Percentiles rank a stretch among this genome's conserved stretches.
These are phyloP conservation scores for Heterobasidion occidentale DNA, from an alignment of 1,284 basidiomycete species.

Conservation along the genomic window DNA sequence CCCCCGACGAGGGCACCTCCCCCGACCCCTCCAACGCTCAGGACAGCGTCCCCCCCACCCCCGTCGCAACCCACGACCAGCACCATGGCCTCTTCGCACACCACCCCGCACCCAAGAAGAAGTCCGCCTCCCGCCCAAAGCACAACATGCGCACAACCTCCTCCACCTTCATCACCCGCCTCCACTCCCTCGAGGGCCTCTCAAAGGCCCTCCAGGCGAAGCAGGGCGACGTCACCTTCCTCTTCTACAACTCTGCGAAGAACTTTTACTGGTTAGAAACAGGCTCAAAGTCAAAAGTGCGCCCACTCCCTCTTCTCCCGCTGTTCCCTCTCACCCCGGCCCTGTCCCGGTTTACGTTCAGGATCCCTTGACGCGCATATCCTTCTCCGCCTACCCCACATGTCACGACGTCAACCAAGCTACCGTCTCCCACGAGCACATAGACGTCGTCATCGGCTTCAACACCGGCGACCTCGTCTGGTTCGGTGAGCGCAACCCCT, in stretches of 20 bases:
- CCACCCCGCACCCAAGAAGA: slow-evolving; percentile 48
- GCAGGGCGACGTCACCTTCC: slow-evolving; percentile 74
- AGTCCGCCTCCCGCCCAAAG: slow-evolving; percentile 64
- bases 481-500: slow-evolving; percentile 52
- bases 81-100: slow-evolving; percentile 41
- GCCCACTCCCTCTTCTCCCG: not conserved
- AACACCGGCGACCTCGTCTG: slow-evolving; percentile 89
- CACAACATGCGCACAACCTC: slow-evolving; percentile 84
- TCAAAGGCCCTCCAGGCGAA: slow-evolving; percentile 68
- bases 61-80: slow-evolving; percentile 25
- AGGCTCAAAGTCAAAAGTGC: slow-evolving; percentile 72
- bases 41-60: slow-evolving; percentile 24
- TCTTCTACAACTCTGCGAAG: slow-evolving; percentile 80
- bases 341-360: slow-evolving; percentile 20
- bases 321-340: not conserved
- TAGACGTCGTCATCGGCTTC: slow-evolving; percentile 93
- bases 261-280: slow-evolving; percentile 79
- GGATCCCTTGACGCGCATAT: slow-evolving; percentile 83
- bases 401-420: slow-evolving; percentile 83
- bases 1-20: slow-evolving; percentile 47
- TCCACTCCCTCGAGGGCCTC: slow-evolving; percentile 75
- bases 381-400: slow-evolving; percentile 81
- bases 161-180: slow-evolving; percentile 82
- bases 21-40: slow-evolving; percentile 32
- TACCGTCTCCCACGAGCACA: slow-evolving; percentile 68